Percentiles rank a stretch among this genome's conserved stretches.
These are phyloP conservation scores for Neoboletus magnificus DNA, from an alignment of 768 basidiomycete genomes.

Conservation along the genomic window DNA sequence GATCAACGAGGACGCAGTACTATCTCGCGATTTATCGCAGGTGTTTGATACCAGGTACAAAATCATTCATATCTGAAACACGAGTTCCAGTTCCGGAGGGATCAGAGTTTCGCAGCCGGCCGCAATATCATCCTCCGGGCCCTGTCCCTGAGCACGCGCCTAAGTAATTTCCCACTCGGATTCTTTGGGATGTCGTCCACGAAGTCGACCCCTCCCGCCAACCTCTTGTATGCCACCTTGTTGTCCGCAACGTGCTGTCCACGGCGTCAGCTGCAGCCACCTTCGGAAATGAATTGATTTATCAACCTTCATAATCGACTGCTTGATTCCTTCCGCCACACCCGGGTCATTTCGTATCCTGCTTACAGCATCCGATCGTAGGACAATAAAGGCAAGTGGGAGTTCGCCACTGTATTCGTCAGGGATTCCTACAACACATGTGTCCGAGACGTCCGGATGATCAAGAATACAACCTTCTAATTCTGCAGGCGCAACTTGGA, in stretches of 20 bases:
- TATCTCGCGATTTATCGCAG: background rate
- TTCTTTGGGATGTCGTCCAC: constrained; percentile 65
- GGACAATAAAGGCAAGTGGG: constrained; percentile 67
- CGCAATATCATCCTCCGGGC: constrained; percentile 33
- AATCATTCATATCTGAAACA: constrained; percentile 1
- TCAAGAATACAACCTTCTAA: constrained; percentile 61
- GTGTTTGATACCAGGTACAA: background rate
- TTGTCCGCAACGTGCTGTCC: constrained; percentile 56
- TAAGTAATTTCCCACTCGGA: constrained; percentile 64
- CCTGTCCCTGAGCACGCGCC: constrained; percentile 51
- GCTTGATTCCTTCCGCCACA: constrained; percentile 34
- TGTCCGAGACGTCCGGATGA: constrained; percentile 59
- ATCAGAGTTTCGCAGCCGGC: constrained; percentile 29
- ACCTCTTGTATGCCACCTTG: constrained; percentile 58
- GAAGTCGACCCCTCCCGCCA: constrained; percentile 61
- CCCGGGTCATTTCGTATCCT: constrained; percentile 33
- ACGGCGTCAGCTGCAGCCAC: background rate
- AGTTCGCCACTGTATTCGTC: constrained; percentile 78
- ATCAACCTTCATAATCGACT: constrained; percentile 53
- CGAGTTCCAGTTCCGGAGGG: background rate
- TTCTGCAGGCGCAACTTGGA: constrained; percentile 63
- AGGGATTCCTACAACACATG: constrained; percentile 61
- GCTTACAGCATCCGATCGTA: constrained; percentile 37
- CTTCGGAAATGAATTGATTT: background rate
- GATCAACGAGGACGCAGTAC: background rate